Percentiles rank a stretch among this genome's conserved stretches.
These are phyloP conservation scores for Amylocystis lapponica DNA, from an alignment of 768 basidiomycete species.

Conservation along the genomic window DNA sequence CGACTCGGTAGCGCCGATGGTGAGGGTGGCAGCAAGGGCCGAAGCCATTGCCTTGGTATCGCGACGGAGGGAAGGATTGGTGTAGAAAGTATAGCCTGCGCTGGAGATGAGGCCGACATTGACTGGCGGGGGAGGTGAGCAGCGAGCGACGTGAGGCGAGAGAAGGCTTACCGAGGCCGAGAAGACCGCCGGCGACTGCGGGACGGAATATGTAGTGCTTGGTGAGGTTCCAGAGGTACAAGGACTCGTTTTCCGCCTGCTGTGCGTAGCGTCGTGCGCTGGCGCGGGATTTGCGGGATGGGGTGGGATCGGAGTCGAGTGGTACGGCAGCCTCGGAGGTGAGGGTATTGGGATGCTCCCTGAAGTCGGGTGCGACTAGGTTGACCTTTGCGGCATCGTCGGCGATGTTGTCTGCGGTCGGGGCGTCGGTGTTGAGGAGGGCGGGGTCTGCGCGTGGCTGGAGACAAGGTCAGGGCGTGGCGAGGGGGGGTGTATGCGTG, in stretches of 20 bases:
- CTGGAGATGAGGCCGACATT: conserved; percentile 66
- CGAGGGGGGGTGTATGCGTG: conserved; percentile 1
- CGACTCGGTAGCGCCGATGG: conserved; percentile 58
- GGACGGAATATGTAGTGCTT: conserved; percentile 57
- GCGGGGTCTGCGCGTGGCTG: conserved; percentile 63
- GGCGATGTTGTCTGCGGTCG: conserved; percentile 30
- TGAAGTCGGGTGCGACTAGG: conserved; percentile 47
- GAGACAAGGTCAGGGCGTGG: conserved; percentile 6
- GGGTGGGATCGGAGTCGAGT: conserved; percentile 16
- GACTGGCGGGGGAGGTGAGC: conserved; percentile 32
- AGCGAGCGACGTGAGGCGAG: neutral
- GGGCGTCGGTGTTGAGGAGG: conserved; percentile 41
- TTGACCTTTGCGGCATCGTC: conserved; percentile 53
- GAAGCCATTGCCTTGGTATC: conserved; percentile 50
- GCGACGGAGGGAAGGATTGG: conserved; percentile 50
- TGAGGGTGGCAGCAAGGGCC: conserved; percentile 47
- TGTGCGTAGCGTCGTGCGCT: conserved; percentile 24
- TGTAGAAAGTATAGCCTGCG: conserved; percentile 59
- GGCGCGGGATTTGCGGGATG: conserved; percentile 7
- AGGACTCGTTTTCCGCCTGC: conserved; percentile 45
- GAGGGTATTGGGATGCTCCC: conserved; percentile 38
- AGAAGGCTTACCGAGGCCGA: conserved; percentile 53
- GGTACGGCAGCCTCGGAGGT: conserved; percentile 18
- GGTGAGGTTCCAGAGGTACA: conserved; percentile 44
- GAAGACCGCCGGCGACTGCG: conserved; percentile 63